Percentiles rank a stretch among this genome's conserved stretches.
phyloP scores from a whole-genome alignment of 2,329 filamentous ascomycete species.

The Paradendryphiella salina region DNA sequence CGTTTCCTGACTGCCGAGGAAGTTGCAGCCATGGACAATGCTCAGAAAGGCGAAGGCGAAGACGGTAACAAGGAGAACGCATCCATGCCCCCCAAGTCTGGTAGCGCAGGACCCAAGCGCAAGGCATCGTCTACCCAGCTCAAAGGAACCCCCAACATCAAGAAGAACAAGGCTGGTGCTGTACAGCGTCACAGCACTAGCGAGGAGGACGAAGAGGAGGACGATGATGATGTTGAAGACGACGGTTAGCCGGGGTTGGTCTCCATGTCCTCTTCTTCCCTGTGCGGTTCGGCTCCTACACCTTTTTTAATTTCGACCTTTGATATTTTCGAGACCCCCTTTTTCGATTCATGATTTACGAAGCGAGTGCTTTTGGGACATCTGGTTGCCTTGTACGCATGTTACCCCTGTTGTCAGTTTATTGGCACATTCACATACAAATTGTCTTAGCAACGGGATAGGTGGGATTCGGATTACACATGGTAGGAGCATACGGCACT shows the following conservation, averaged over 20 bases:
- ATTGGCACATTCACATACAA: constrained; percentile 34
- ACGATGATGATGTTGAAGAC: constrained; percentile 57
- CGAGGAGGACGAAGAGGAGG: constrained; percentile 58
- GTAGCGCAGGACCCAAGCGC: constrained; percentile 34
- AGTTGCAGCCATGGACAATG: constrained; percentile 78
- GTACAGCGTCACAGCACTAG: constrained; percentile 51
- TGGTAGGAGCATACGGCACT: constrained; percentile 26
- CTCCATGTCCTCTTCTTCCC: constrained; percentile 4
- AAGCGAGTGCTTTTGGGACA: constrained; percentile 44
- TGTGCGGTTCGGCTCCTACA: constrained; percentile 17
- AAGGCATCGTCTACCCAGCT: constrained; percentile 39
- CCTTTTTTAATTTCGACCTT: constrained; percentile 27
- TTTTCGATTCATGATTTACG: constrained; percentile 45
- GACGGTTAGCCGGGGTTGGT: constrained; percentile 36
- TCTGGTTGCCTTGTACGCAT: constrained; percentile 34
- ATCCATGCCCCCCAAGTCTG: constrained; percentile 30
- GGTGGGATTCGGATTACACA: constrained; percentile 28
- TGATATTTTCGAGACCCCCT: constrained; percentile 24
- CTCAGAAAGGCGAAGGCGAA: constrained; percentile 32
- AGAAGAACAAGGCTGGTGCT: constrained; percentile 55
- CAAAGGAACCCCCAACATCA: constrained; percentile 44
- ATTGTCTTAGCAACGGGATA: constrained; percentile 39
- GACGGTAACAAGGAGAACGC: constrained; percentile 49
- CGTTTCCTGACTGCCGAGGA: constrained; percentile 96
- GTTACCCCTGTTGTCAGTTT: constrained; percentile 34